Evolutionary conservation across 805 yeast genomes (phyloP), one percentile per base, ranked within the genome.

Genomic region (Brettanomyces anomalus): DNA sequence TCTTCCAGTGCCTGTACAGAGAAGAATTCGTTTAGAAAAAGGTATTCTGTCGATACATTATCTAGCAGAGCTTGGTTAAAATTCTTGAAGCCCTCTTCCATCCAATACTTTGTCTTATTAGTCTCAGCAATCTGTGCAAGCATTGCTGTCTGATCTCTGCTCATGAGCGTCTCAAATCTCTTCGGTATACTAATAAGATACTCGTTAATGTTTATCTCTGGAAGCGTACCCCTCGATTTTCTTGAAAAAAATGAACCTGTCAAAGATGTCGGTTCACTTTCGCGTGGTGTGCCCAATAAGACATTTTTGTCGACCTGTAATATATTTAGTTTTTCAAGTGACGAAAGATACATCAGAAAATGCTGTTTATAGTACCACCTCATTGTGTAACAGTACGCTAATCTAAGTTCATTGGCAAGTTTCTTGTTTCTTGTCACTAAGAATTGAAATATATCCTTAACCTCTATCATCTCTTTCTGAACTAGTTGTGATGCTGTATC

Each of bases 341-440:
- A 78, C 47, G 80, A 76, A 33, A 81, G 61, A 62, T 88, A 89
- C 48, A 88, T 76, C 15, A 81, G 78, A 55, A 89, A 90, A 51
- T 84, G 76, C 44, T 82, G 74, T 45, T 73, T 70, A 59, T 93
- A 93, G 64, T 90, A 93, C 98, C 98, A 93, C 53, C 76, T 70
- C 85, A 93, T 89, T 3, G 97, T 90, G 54, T 79, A 79, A 16
- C 80, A 65, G 58, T 93, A 93, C 0, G 97, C 97, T 52, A 74
- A 74, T 43, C 79, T 72, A 33, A 93, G 69, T 54, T 86, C 93
- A 14, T 65, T 57, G 0, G 95, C 90, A 43, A 93, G 63, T 5
- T 77, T 70, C 7, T 73, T 69, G 44, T 83, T 75, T 40, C 77
- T 74, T 4, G 62, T 53, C 4, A 66, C 58, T 33, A 90, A 58